Percentiles rank a stretch among this genome's conserved stretches.
Evolutionary conservation across 2,329 filamentous ascomycete genomes (phyloP).

Genomic region (Simplicillium aogashimaense): DNA sequence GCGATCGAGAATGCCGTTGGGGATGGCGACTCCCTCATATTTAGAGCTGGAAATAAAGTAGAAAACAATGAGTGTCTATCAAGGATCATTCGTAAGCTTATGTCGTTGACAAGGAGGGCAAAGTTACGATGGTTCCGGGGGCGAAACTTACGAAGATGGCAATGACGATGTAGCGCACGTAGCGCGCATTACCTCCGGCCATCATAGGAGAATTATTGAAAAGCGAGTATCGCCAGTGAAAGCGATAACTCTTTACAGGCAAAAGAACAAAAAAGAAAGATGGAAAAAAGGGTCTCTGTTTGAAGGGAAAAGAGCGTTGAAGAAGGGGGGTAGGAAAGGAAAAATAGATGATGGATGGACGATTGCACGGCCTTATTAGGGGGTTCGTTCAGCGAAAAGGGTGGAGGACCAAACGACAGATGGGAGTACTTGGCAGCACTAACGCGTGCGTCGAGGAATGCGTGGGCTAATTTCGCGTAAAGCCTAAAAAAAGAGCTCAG

Average conservation of each 20-base stretch:
- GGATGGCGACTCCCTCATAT: constrained; percentile 29
- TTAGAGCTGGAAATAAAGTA: constrained; percentile 66
- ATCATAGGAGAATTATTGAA: constrained; percentile 24
- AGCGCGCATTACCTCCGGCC: constrained; percentile 64
- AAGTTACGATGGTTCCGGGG: constrained; percentile 7
- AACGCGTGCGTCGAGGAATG: too few species aligned
- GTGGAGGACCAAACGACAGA: too few species aligned
- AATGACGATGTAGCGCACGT: constrained; percentile 69
- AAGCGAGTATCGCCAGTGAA: neutral
- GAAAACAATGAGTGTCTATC: constrained; percentile 57
- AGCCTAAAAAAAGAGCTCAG: too few species aligned
- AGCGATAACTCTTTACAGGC: constrained; percentile 2
- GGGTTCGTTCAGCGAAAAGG: too few species aligned
- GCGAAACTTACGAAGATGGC: constrained; percentile 64
- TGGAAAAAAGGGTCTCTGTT: too few species aligned
- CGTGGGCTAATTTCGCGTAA: too few species aligned
- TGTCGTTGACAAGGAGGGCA: constrained; percentile 1
- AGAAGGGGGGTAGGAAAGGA: too few species aligned
- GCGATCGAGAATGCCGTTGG: constrained; percentile 7
- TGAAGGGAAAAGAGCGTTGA: too few species aligned
- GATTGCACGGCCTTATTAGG: too few species aligned
- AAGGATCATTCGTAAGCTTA: constrained; percentile 3
- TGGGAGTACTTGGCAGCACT: too few species aligned
- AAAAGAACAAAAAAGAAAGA: too few species aligned
- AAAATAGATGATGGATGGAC: too few species aligned